Percentiles rank a stretch among this genome's conserved stretches.
These are phyloP conservation scores for Pascua guehoae DNA, from an alignment of 1,284 basidiomycete species.

Conservation along the genomic window DNA sequence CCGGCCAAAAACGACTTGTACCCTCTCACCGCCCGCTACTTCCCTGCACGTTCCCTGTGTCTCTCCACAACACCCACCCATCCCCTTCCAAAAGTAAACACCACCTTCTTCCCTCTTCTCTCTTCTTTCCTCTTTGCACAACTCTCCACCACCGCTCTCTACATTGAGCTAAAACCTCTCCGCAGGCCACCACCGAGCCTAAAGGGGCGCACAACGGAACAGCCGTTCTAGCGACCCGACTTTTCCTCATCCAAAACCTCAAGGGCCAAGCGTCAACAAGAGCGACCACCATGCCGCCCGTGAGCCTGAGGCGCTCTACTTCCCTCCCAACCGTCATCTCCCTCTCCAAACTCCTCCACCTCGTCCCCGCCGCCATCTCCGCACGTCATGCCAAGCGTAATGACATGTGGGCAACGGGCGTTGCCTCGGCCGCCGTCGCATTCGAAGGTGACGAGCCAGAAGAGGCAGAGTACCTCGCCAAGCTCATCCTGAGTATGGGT, in stretches of 20 bases:
- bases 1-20: no score
- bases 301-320: slow-evolving; percentile 9
- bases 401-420: background rate
- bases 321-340: slow-evolving; percentile 35
- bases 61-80: background rate
- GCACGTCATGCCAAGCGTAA: slow-evolving; percentile 8
- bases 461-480: slow-evolving; percentile 58
- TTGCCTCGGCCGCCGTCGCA: background rate
- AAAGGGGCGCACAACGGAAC: background rate
- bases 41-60: background rate
- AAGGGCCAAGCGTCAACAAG: background rate
- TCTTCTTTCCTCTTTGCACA: background rate
- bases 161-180: no score
- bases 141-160: no score
- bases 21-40: no score
- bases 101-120: background rate
- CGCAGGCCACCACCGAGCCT: no score
- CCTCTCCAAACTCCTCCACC: slow-evolving; percentile 34
- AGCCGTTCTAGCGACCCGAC: background rate
- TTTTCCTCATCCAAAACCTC: background rate
- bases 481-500: slow-evolving; percentile 61
- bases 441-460: slow-evolving; percentile 29
- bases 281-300: slow-evolving; percentile 21
- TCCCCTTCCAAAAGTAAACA: background rate
- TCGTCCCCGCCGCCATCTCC: slow-evolving; percentile 20